A percentile compares a stretch with the other conserved stretches of the same genome.
These are phyloP conservation scores for Isabelozyma gotoi DNA, from an alignment of 805 yeast genomes.

Conservation along the genomic window DNA sequence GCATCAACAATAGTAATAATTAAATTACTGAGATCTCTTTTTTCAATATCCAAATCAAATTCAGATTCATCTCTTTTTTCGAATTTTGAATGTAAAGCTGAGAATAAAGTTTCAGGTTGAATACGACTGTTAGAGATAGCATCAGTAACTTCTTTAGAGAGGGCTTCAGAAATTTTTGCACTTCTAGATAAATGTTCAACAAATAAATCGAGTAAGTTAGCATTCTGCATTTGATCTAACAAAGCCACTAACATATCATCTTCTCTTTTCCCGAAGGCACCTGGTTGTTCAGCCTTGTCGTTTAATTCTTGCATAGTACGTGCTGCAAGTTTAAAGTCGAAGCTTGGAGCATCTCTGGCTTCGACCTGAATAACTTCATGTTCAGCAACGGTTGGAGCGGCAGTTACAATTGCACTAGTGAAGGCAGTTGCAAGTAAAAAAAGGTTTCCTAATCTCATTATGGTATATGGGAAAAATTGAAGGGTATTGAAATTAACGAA, in stretches of 20 bases:
- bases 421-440: conserved; percentile 15
- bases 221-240: conserved; percentile 14
- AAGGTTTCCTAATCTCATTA: conserved; percentile 18
- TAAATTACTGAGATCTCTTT: not conserved
- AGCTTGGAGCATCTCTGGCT: not conserved
- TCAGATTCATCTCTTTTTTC: conserved; percentile 2
- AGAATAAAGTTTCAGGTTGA: conserved; percentile 12
- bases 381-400: conserved; percentile 17
- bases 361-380: not conserved
- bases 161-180: conserved; percentile 12
- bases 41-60: conserved; percentile 1
- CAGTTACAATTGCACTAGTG: conserved; percentile 16
- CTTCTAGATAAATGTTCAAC: conserved; percentile 13
- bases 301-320: not conserved
- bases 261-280: conserved; percentile 3
- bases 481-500: not conserved
- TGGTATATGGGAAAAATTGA: not conserved
- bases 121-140: conserved; percentile 13
- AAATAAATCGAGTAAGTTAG: conserved; percentile 13
- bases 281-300: not conserved
- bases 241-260: conserved; percentile 11
- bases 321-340: not conserved
- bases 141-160: conserved; percentile 12
- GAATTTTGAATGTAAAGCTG: not conserved
- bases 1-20: conserved; percentile 1